Evolutionary conservation across 768 basidiomycete genomes (phyloP).

Genomic region (Rhodocollybia butyracea): DNA sequence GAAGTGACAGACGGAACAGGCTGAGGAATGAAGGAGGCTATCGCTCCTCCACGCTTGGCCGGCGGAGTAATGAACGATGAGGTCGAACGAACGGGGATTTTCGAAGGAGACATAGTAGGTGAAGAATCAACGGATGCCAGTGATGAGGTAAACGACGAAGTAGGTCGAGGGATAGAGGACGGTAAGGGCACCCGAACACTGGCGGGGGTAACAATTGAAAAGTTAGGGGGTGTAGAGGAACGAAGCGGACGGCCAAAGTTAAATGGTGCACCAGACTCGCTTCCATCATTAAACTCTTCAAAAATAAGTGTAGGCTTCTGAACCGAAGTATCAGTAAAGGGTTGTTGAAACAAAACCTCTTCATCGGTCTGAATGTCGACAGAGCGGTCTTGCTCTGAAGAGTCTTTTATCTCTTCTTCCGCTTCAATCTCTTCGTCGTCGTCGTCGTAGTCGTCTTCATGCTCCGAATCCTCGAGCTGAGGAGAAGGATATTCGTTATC

Average conservation of each 20-base stretch:
- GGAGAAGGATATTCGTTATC: neutral
- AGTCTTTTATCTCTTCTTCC: slow-evolving; percentile 26
- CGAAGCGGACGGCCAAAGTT: slow-evolving; percentile 9
- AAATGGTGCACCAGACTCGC: slow-evolving; percentile 20
- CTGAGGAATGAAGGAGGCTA: slow-evolving; percentile 63
- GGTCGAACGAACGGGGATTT: slow-evolving; percentile 5
- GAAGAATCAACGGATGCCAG: slow-evolving; percentile 27
- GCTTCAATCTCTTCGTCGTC: slow-evolving; percentile 58
- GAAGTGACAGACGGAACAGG: slow-evolving; percentile 41
- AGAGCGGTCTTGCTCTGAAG: slow-evolving; percentile 24
- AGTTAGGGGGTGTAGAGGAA: slow-evolving; percentile 23
- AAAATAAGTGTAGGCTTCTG: slow-evolving; percentile 12
- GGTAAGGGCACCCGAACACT: slow-evolving; percentile 27
- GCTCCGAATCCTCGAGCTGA: neutral
- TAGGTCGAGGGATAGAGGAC: slow-evolving; percentile 50
- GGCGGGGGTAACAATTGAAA: slow-evolving; percentile 17
- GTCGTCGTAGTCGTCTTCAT: slow-evolving; percentile 38
- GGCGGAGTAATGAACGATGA: slow-evolving; percentile 46
- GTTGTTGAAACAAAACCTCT: slow-evolving; percentile 14
- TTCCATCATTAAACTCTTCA: slow-evolving; percentile 24
- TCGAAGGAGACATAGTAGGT: slow-evolving; percentile 25
- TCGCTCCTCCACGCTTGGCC: slow-evolving; percentile 43
- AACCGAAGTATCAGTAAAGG: slow-evolving; percentile 10
- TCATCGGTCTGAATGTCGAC: slow-evolving; percentile 36
- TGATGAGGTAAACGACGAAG: slow-evolving; percentile 30